These are phyloP conservation scores for Monosporascus sp. DNA, from an alignment of 2,329 filamentous ascomycete species.

Conservation along the genomic window DNA sequence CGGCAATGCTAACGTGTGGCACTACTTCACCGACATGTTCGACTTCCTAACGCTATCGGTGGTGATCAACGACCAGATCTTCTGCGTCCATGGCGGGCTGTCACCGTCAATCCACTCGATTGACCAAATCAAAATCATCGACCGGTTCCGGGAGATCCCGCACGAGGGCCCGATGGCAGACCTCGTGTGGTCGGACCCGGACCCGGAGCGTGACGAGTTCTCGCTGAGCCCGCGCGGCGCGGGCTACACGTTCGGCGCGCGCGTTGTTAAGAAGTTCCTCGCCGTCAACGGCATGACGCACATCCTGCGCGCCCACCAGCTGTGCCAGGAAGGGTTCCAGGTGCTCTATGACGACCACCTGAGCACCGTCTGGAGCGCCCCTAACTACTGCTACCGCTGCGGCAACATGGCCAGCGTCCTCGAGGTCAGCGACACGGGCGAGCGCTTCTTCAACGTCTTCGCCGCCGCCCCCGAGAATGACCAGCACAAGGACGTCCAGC, in stretches of 20 bases:
- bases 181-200: conserved; percentile 95
- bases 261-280: conserved; percentile 97
- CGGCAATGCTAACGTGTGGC: conserved; percentile 97
- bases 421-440: conserved; percentile 89
- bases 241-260: conserved; percentile 94
- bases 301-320: conserved; percentile 94
- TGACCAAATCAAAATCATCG: conserved; percentile 99
- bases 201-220: conserved; percentile 96
- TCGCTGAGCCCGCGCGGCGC: conserved; percentile 88
- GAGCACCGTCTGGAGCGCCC: conserved; percentile 96
- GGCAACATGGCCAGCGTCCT: conserved; percentile 96
- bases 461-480: conserved; percentile 96
- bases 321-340: conserved; percentile 97
- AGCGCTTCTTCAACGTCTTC: conserved; percentile 96
- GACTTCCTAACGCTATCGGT: conserved; percentile 95
- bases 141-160: conserved; percentile 96
- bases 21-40: conserved; percentile 99
- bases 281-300: conserved; percentile 97
- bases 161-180: conserved; percentile 99
- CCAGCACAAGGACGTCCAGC: conserved; percentile 78
- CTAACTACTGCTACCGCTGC: conserved; percentile 92
- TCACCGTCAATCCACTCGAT: conserved; percentile 94
- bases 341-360: conserved; percentile 91
- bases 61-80: conserved; percentile 98
- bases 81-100: conserved; percentile 91